A percentile compares a stretch with the other conserved stretches of the same genome.
These are phyloP conservation scores for Mucor velutinosus DNA, from an alignment of 371 early-diverging fungal genomes.

Conservation along the genomic window DNA sequence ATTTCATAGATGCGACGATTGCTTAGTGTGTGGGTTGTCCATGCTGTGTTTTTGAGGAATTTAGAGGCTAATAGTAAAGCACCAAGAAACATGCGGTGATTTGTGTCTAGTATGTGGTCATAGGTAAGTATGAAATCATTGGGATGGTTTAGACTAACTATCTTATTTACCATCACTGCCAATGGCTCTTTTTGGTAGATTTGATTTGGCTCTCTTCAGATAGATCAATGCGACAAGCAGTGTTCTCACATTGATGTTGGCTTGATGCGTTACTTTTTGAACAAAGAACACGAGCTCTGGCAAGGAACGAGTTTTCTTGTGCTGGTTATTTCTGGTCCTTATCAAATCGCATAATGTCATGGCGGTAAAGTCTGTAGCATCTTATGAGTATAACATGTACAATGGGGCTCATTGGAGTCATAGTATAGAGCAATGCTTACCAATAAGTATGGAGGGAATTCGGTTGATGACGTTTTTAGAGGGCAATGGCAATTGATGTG, in stretches of 20 bases:
- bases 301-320: conserved; percentile 23
- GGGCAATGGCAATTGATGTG: conserved; percentile 1
- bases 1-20: conserved; percentile 41
- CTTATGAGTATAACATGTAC: neutral
- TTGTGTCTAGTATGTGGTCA: conserved; percentile 29
- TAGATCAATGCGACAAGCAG: conserved; percentile 50
- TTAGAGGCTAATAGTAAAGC: conserved; percentile 75
- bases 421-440: neutral
- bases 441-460: conserved; percentile 23
- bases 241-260: conserved; percentile 40
- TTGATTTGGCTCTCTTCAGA: conserved; percentile 43
- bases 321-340: conserved; percentile 9
- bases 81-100: conserved; percentile 80
- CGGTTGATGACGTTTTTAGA: neutral
- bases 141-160: neutral
- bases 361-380: conserved; percentile 21
- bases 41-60: conserved; percentile 70
- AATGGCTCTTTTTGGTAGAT: conserved; percentile 40
- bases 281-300: conserved; percentile 51
- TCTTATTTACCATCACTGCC: conserved; percentile 36
- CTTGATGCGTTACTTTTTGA: conserved; percentile 43
- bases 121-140: neutral
- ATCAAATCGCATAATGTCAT: conserved; percentile 36
- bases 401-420: neutral
- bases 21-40: conserved; percentile 48